Evolutionary conservation across 805 yeast genomes (phyloP).

Genomic region (Scheffersomyces spartinae): DNA sequence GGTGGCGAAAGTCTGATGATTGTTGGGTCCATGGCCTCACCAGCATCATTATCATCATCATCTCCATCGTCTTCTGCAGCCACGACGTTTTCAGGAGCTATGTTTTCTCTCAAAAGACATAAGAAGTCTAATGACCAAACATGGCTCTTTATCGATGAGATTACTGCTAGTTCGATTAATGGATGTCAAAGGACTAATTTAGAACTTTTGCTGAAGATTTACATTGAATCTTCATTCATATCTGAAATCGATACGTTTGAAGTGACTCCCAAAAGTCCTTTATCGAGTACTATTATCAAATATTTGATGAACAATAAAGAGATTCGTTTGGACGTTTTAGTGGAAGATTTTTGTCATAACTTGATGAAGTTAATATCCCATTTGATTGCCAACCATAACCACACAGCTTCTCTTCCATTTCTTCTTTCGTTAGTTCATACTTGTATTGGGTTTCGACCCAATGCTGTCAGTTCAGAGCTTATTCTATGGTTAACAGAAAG

Average conservation of each 20-base stretch:
- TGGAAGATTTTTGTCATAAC: slow-evolving; percentile 29
- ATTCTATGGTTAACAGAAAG: slow-evolving; percentile 10
- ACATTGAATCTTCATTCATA: too few species aligned
- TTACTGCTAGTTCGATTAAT: too few species aligned
- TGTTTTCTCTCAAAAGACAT: too few species aligned
- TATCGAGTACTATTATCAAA: slow-evolving; percentile 25
- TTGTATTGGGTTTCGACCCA: slow-evolving; percentile 46
- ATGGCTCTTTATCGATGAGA: too few species aligned
- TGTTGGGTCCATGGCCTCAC: neutral
- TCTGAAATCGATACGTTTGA: too few species aligned
- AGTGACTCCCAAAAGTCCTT: too few species aligned
- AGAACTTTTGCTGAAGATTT: too few species aligned
- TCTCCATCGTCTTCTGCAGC: slow-evolving; percentile 8
- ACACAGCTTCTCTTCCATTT: slow-evolving; percentile 43
- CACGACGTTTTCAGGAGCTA: slow-evolving; percentile 2
- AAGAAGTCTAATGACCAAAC: too few species aligned
- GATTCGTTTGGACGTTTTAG: slow-evolving; percentile 36
- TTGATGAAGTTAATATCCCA: slow-evolving; percentile 14
- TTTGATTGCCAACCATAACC: slow-evolving; percentile 6
- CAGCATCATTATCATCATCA: slow-evolving; percentile 8
- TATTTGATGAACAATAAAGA: slow-evolving; percentile 33
- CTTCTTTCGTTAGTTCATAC: slow-evolving; percentile 46
- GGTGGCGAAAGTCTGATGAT: too few species aligned
- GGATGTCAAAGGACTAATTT: too few species aligned
- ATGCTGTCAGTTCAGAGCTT: slow-evolving; percentile 37